Base-by-base conservation (phyloP, 495 filamentous ascomycete species). In the Bryoglossum gracile region DNA sequence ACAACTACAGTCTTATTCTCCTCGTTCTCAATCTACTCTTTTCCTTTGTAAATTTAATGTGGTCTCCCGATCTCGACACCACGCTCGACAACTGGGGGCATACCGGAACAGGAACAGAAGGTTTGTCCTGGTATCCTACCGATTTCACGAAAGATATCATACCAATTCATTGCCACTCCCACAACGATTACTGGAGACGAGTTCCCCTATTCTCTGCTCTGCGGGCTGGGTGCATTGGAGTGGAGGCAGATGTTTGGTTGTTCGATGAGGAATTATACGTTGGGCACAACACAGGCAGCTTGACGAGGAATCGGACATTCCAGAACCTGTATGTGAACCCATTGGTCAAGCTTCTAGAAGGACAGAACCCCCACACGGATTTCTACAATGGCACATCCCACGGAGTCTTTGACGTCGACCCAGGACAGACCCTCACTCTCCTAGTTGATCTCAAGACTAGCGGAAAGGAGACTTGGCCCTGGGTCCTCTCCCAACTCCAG, bases 191-290 rank as follows among this genome's bases (percentile, higher is more conserved):
- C 66, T 94, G 81, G 82, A 83, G 88, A 4, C 74, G 71, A 9
- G 75, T 87, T 3, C 90, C 90, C n/a, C 54, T 75, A 6, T 75
- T 72, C 60, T 80, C 77, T 3, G 82, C 82, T 2, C 62, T 88
- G 8, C 70, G 73, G 24, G 82, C 76, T 26, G 71, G 84, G 13
- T 82, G 80, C 58, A 80, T 75, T 33, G 86, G 90, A 2, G 79
- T 88, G 16, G 90, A 96, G 67, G 88, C 87, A 2, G 90, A 96
- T 63, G 81, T 96, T 17, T 96, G 87, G 88, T 74, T 88, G 16
- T 80, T 81, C 49, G 76, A 84, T 36, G 69, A 76, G 11, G 82
- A 86, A 9, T 62, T 84, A 14, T 68, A 76, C 24, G 76, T 88
- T 28, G 83, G 81, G 0, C 77, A 81, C 51, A 72, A 78, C 24